Evolutionary conservation across 2,329 filamentous ascomycete genomes (phyloP).

Genomic region (Sporothrix schenckii): DNA sequence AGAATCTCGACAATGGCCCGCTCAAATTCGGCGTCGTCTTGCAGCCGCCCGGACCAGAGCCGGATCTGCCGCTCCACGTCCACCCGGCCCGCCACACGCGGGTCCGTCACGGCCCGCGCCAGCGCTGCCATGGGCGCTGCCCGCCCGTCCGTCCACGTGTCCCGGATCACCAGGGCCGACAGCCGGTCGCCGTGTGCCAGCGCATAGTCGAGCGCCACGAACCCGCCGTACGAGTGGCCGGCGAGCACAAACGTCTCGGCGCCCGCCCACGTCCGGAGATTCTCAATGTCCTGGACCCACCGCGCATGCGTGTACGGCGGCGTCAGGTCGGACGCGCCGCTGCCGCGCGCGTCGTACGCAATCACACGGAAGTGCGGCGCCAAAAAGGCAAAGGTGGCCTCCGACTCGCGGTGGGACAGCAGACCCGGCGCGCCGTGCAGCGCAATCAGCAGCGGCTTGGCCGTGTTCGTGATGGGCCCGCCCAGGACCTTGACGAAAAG

Average conservation of each 20-base stretch:
- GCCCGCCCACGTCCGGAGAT: not conserved
- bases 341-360: constrained; percentile 17
- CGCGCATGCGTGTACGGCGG: constrained; percentile 10
- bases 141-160: constrained; percentile 6
- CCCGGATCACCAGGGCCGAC: not conserved
- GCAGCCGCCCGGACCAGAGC: not conserved
- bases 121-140: not conserved
- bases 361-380: constrained; percentile 3
- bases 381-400: constrained; percentile 3
- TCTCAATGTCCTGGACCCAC: constrained; percentile 8
- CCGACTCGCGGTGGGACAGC: not conserved
- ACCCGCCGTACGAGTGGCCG: constrained; percentile 4
- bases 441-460: constrained; percentile 8
- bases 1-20: not conserved
- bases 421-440: constrained; percentile 12
- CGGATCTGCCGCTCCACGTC: constrained; percentile 5
- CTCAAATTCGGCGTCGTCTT: not conserved
- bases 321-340: constrained; percentile 9
- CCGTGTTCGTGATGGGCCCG: constrained; percentile 4
- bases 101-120: not conserved
- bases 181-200: constrained; percentile 1
- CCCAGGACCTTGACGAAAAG: constrained; percentile 21
- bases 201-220: not conserved
- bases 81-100: not conserved
- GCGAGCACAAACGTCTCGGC: constrained; percentile 18